These are phyloP conservation scores for Verticillium tricorpus DNA, from an alignment of 2,329 filamentous ascomycete species.

Conservation along the genomic window DNA sequence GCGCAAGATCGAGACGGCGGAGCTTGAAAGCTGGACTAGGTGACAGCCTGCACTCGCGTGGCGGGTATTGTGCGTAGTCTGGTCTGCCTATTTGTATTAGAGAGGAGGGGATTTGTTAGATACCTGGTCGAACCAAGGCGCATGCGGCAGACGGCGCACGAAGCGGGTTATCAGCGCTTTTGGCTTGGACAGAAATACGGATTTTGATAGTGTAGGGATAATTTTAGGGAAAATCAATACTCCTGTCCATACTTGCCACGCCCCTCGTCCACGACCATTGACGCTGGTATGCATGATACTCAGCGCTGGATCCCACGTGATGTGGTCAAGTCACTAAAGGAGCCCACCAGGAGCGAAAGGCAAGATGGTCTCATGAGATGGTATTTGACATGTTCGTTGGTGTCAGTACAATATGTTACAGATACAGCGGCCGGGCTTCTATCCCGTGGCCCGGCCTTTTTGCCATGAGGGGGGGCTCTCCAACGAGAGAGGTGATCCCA, in stretches of 20 bases:
- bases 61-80: not conserved
- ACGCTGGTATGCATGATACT: not conserved
- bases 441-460: not conserved
- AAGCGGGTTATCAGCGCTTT: not conserved
- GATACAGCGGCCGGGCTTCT: not conserved
- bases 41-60: not conserved
- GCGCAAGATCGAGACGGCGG: not conserved
- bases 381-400: not conserved
- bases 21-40: not conserved
- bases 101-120: not conserved
- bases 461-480: not conserved
- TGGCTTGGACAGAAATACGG: not conserved
- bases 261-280: too few species aligned
- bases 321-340: not conserved
- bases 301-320: not conserved
- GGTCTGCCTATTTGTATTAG: not conserved
- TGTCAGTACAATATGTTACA: conserved; percentile 5
- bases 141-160: not conserved
- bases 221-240: not conserved
- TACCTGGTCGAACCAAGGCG: not conserved
- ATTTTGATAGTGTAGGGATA: not conserved
- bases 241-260: not conserved
- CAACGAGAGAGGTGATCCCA: not conserved
- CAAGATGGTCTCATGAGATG: not conserved
- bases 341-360: not conserved